Percentiles rank a stretch among this genome's conserved stretches.
These are phyloP conservation scores for Asterionellopsis glacialis DNA, from an alignment of 108 stramenopile species.

Conservation along the genomic window DNA sequence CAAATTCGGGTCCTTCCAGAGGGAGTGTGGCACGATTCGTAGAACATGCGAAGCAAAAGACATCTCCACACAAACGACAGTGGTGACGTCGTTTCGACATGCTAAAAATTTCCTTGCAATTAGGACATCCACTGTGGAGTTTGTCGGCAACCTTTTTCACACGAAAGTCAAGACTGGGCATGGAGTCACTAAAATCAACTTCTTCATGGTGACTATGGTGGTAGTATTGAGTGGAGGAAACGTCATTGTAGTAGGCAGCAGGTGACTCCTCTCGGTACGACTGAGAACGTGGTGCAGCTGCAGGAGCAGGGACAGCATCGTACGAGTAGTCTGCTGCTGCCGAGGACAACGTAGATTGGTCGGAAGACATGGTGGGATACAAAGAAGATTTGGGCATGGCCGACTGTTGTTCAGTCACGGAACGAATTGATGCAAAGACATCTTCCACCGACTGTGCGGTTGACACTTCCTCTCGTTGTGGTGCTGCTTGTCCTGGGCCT, in stretches of 20 bases:
- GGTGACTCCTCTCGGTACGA: too few species aligned
- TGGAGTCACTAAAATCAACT: constrained; percentile 43
- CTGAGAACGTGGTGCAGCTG: not conserved
- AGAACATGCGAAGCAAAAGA: constrained; percentile 80
- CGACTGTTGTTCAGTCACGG: not conserved
- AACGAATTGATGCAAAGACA: not conserved
- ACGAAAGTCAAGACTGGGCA: constrained; percentile 56
- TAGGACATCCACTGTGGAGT: constrained; percentile 47
- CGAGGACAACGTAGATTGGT: not conserved
- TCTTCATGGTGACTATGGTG: constrained; percentile 23
- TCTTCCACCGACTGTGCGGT: not conserved
- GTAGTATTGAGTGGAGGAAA: not conserved
- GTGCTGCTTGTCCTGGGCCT: not conserved
- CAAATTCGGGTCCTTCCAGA: constrained; percentile 62
- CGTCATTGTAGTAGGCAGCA: constrained; percentile 28
- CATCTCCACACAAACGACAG: constrained; percentile 92
- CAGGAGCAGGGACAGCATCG: not conserved
- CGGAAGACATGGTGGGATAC: not conserved
- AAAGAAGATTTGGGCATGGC: not conserved
- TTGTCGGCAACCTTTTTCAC: constrained; percentile 64
- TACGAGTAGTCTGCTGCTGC: not conserved
- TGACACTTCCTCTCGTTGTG: not conserved
- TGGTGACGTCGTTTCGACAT: constrained; percentile 85
- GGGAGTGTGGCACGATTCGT: constrained; percentile 55
- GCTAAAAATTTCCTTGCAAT: constrained; percentile 47